Evolutionary conservation across 1,284 basidiomycete species (phyloP), one percentile per base, ranked within the genome.

Genomic region (Pseudozyma flocculosa): DNA sequence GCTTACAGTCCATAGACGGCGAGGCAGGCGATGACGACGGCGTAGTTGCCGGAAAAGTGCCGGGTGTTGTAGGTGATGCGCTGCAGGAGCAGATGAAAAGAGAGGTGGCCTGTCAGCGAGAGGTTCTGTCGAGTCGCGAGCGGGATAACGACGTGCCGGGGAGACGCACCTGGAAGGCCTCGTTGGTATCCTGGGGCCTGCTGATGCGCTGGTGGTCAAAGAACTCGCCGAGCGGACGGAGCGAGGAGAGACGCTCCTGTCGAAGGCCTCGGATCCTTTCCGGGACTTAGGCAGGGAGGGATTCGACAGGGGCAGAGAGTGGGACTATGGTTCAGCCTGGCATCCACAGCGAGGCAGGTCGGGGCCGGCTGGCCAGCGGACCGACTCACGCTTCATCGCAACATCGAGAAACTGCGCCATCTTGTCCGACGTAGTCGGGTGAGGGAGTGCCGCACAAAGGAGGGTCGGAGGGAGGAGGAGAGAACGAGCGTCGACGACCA

Each of bases 51-150:
- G 8, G 70, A 73, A 46, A 78, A 79, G 58, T 79, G 73, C 14
- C 76, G 66, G 15, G 92, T 92, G 82, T 95, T 96, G 82, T 94
- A 92, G 37, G 90, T 90, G 84, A 94, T 88, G 57, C 92, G 85
- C 54, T 75, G 45, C 7, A n/a, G 37, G 38, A 17, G 45, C 37
- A 24, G n/a, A n/a, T n/a, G n/a, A 29, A 43, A 15, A 18, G 29
- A 18, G 19, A 40, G 13, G 26, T 22, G 17, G 41, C 32, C n/a
- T n/a, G n/a, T 26, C 14, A 24, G 19, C 8, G 18, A 32, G 37
- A 17, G 19, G 37, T 1, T n/a, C 17, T n/a, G n/a, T n/a, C n/a
- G 47, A 7, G 10, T 17, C n/a, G 19, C 19, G 4, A n/a, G n/a
- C n/a, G n/a, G n/a, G n/a, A n/a, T n/a, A n/a, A n/a, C n/a, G n/a